phyloP scores from a whole-genome alignment of 768 basidiomycete genomes.

The Phaeolepiota aurea region DNA sequence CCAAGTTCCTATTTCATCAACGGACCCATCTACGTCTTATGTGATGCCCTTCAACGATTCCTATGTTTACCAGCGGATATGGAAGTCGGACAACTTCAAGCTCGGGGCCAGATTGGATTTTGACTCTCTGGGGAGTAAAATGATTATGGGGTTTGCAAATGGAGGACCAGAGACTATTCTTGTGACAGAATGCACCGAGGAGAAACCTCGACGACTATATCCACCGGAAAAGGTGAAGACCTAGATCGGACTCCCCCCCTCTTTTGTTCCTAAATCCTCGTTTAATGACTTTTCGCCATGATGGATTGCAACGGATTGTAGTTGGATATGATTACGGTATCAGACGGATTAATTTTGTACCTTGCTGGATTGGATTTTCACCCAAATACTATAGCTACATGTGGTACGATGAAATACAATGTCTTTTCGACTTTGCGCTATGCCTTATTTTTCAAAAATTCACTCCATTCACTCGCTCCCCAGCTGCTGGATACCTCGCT shows the following conservation, averaged over 20 bases:
- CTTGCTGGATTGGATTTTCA: too few relatives aligned
- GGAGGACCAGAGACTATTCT: constrained; percentile 30
- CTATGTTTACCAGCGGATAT: constrained; percentile 56
- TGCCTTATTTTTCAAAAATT: constrained; percentile 63
- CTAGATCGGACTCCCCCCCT: too few relatives aligned
- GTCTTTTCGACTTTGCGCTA: too few relatives aligned
- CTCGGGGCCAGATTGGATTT: constrained; percentile 52
- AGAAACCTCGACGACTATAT: background rate
- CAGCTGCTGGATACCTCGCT: constrained; percentile 74
- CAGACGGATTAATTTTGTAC: too few relatives aligned
- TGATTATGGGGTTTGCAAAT: constrained; percentile 40
- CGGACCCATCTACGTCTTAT: constrained; percentile 20
- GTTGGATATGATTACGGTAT: too few relatives aligned
- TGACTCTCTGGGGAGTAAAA: constrained; percentile 34
- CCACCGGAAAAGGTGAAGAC: background rate
- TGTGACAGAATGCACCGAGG: constrained; percentile 5
- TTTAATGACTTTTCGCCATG: too few relatives aligned
- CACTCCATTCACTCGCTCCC: constrained; percentile 74
- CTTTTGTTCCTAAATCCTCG: too few relatives aligned
- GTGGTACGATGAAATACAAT: too few relatives aligned
- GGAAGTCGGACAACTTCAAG: constrained; percentile 57
- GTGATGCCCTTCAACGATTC: constrained; percentile 35
- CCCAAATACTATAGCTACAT: too few relatives aligned
- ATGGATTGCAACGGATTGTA: too few relatives aligned
- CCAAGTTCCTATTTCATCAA: constrained; percentile 22